These are phyloP conservation scores for Comarum palustre DNA, from an alignment of 306 rosid genomes.

Conservation along the genomic window DNA sequence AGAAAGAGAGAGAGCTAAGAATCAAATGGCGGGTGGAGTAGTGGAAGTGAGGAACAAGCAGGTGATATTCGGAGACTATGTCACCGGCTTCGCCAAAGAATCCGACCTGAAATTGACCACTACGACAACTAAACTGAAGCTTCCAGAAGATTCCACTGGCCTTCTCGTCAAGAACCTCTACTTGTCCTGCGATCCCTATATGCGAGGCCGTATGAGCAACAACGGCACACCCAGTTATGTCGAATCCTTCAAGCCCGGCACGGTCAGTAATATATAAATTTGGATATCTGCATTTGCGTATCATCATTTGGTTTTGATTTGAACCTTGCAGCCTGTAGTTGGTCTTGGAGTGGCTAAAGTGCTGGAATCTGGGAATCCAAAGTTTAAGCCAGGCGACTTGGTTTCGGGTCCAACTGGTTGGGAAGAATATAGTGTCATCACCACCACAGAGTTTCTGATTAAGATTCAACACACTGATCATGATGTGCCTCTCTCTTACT, in stretches of 20 bases:
- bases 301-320: background rate
- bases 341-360: slow-evolving; percentile 55
- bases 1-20: background rate
- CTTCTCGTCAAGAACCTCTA: slow-evolving; percentile 35
- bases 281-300: background rate
- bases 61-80: background rate
- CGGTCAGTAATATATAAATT: background rate
- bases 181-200: slow-evolving; percentile 33
- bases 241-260: background rate
- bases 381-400: slow-evolving; percentile 45
- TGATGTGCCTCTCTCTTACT: slow-evolving; percentile 52
- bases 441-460: slow-evolving; percentile 28
- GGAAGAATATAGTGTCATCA: slow-evolving; percentile 56
- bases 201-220: slow-evolving; percentile 33
- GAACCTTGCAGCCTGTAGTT: slow-evolving; percentile 30
- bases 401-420: slow-evolving; percentile 63
- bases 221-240: background rate
- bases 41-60: background rate
- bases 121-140: background rate
- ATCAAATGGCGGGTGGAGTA: background rate
- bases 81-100: background rate
- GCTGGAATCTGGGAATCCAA: slow-evolving; percentile 51
- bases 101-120: background rate
- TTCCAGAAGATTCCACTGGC: background rate
- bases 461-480: slow-evolving; percentile 48